Evolutionary conservation across 1,284 basidiomycete genomes (phyloP).

Genomic region (Xerocomus tenax): DNA sequence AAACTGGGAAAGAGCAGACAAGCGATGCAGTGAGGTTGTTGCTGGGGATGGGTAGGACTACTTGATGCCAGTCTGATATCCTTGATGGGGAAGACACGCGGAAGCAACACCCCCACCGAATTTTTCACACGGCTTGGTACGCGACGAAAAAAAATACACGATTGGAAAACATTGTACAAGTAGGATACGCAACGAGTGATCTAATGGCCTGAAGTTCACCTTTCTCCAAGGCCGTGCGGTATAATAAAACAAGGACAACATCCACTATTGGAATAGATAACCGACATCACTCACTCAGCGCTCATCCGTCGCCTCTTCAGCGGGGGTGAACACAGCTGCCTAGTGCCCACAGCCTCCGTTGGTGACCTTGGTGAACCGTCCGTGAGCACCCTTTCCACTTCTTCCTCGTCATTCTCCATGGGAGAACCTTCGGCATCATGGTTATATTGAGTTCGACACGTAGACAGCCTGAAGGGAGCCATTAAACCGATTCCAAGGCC

Average conservation of each 20-base stretch:
- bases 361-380: slow-evolving; percentile 22
- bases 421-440: slow-evolving; percentile 9
- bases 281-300: slow-evolving; percentile 14
- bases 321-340: slow-evolving; percentile 33
- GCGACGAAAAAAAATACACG: slow-evolving; percentile 24
- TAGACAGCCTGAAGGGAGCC: slow-evolving; percentile 42
- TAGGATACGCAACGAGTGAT: slow-evolving; percentile 22
- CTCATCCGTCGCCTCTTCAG: slow-evolving; percentile 39
- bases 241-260: slow-evolving; percentile 15
- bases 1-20: background rate
- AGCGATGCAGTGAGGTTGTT: slow-evolving; percentile 1
- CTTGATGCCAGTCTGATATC: slow-evolving; percentile 27
- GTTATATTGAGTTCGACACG: slow-evolving; percentile 24
- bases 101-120: slow-evolving; percentile 14
- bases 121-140: slow-evolving; percentile 24
- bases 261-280: slow-evolving; percentile 7
- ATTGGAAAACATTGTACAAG: slow-evolving; percentile 30
- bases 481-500: slow-evolving; percentile 48
- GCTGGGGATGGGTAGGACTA: slow-evolving; percentile 15
- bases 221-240: slow-evolving; percentile 11
- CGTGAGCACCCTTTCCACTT: slow-evolving; percentile 27
- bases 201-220: background rate
- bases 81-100: slow-evolving; percentile 22
- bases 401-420: slow-evolving; percentile 29
- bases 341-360: slow-evolving; percentile 20